Base-by-base conservation (phyloP, 768 basidiomycete genomes). In the Solioccasus polychromus region DNA sequence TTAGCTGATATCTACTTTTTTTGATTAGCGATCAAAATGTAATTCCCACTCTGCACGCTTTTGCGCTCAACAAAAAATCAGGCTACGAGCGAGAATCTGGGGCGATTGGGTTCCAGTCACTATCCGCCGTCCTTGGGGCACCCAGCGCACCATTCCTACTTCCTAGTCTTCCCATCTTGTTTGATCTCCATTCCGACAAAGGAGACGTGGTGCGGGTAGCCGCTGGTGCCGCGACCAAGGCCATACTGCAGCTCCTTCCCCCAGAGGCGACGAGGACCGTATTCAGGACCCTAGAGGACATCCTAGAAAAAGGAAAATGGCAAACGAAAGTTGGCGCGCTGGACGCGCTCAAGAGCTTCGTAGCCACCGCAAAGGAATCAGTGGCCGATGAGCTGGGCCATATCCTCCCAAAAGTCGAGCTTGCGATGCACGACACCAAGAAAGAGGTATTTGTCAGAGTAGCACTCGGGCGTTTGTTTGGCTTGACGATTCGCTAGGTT, bases 351-450 rank as follows among this genome's bases (percentile, higher is more conserved):
- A 90, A 83, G 62, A 70, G 64, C 35, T 84, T 92, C 52, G 85
- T 85, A 24, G 71, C 71, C 34, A 72, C 79, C 14, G 85, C 88
- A 41, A 77, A 76, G 50, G 85, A 85, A 43, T 74, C 76, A 34
- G 87, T 96, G 39, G 92, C 91, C n/a, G 77, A 80, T 25, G 84
- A 94, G 60, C 72, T 98, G 29, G 93, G 82, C 14, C 70, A 72
- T 9, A 80, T 89, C 35, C 78, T 98, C 37, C 94, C 94, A 17
- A 85, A 82, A 58, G 83, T 98, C 11, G 92, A 94, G 63, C 71
- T 71, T 28, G 84, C 92, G 5, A 93, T 98, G 93, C 91, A 95
- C 58, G 95, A 98, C 68, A 97, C 95, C 47, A 98, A 98, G 67
- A 68, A 79, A 57, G 95, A 98, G 79, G 93, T 92, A 49, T 22